Percentiles rank a stretch among this genome's conserved stretches.
Conservation (phyloP, 2,329 filamentous ascomycete genomes). For the Niveomyces coronatus region DNA sequence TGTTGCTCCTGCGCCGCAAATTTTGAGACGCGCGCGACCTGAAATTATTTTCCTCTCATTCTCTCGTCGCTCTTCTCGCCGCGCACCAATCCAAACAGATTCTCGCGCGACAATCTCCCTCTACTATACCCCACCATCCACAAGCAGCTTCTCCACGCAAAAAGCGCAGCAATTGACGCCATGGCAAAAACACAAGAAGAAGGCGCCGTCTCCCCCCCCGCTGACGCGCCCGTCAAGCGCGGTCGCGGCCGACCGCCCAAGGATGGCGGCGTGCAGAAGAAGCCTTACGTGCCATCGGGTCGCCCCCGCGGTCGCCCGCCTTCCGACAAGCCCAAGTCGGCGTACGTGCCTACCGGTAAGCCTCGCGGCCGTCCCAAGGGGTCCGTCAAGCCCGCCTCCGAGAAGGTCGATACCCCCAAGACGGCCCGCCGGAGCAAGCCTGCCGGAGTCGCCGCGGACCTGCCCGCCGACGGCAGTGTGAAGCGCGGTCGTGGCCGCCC, state of each 20-base stretch:
- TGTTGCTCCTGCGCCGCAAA: too few relatives aligned
- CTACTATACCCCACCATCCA: neutral
- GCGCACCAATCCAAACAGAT: too few relatives aligned
- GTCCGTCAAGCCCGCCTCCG: slow-evolving; percentile 17
- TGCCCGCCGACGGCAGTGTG: slow-evolving; percentile 12
- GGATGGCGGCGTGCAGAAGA: slow-evolving; percentile 27
- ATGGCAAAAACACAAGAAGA: slow-evolving; percentile 21
- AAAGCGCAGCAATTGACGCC: neutral
- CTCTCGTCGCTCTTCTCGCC: too few relatives aligned
- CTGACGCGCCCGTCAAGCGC: slow-evolving; percentile 18
- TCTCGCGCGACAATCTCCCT: too few relatives aligned
- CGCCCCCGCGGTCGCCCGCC: slow-evolving; percentile 33
- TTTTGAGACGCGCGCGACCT: too few relatives aligned
- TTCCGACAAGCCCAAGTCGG: slow-evolving; percentile 21
- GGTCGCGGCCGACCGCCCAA: slow-evolving; percentile 30
- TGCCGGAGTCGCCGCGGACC: slow-evolving; percentile 19
- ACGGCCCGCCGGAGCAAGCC: slow-evolving; percentile 17
- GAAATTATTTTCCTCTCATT: too few relatives aligned
- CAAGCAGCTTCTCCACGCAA: neutral
- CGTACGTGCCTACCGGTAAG: slow-evolving; percentile 30
- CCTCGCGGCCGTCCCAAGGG: slow-evolving; percentile 39
- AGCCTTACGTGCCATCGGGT: slow-evolving; percentile 24
- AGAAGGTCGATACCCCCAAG: slow-evolving; percentile 8
- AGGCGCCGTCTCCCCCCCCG: slow-evolving; percentile 10
- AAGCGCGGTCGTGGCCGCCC: too few relatives aligned